These are phyloP conservation scores for Dioscorea alata DNA, from an alignment of 106 monocot genomes.

Conservation along the genomic window DNA sequence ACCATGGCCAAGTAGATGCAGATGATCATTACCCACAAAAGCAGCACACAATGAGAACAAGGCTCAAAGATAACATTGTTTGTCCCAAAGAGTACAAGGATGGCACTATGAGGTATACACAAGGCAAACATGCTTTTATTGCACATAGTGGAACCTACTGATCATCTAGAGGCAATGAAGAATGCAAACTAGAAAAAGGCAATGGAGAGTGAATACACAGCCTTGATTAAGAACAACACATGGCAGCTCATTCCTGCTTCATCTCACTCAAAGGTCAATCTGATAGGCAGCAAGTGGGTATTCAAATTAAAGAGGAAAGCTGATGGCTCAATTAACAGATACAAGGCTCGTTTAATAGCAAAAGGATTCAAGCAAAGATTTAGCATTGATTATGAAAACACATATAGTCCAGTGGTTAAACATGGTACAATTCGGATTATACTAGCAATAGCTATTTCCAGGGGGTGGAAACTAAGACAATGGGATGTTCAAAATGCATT, in stretches of 20 bases:
- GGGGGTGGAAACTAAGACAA: not conserved
- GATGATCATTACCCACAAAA: no score
- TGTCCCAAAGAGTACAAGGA: not conserved
- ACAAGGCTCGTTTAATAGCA: conserved; percentile 2
- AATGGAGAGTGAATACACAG: conserved; percentile 10
- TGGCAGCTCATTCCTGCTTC: conserved; percentile 7
- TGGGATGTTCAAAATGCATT: conserved; percentile 2
- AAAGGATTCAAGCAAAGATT: not conserved
- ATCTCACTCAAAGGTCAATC: not conserved
- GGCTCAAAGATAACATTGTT: not conserved
- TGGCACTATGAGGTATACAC: not conserved
- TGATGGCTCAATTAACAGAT: not conserved
- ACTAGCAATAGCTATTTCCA: not conserved
- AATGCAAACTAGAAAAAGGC: not conserved
- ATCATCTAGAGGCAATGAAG: conserved; percentile 6
- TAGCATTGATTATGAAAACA: not conserved
- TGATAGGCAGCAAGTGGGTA: conserved; percentile 6
- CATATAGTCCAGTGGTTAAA: conserved; percentile 3
- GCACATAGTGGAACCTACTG: not conserved
- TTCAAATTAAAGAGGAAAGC: not conserved
- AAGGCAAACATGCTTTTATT: not conserved
- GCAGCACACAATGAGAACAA: not conserved
- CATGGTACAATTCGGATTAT: not conserved
- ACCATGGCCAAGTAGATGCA: no score
- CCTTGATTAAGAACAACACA: not conserved